Conservation (phyloP, 140 eudicot species). For the Erigeron philadelphicus region DNA sequence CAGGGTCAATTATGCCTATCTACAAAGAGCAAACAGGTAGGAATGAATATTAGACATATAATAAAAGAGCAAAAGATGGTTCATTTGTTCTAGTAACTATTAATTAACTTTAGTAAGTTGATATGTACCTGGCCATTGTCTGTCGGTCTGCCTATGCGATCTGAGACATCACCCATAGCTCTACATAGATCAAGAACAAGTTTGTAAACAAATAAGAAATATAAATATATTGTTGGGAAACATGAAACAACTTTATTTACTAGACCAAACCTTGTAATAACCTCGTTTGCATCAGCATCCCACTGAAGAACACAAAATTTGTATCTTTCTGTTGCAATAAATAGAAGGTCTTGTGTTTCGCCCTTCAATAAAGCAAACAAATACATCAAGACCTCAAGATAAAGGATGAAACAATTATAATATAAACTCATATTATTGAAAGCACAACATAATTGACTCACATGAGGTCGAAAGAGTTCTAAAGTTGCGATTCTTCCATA, state of each 20-base stretch:
- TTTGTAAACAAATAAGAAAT: constrained; percentile 8
- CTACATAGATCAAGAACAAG: constrained; percentile 34
- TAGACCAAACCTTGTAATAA: constrained; percentile 69
- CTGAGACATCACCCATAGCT: constrained; percentile 95
- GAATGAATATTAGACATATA: neutral
- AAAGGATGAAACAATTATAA: constrained; percentile 1
- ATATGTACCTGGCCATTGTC: constrained; percentile 85
- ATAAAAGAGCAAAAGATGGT: neutral
- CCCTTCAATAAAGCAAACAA: constrained; percentile 44
- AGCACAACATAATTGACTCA: constrained; percentile 36
- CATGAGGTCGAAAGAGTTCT: constrained; percentile 95
- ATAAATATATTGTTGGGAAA: neutral
- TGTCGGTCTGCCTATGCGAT: constrained; percentile 94
- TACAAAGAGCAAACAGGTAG: constrained; percentile 26
- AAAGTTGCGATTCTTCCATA: constrained; percentile 97
- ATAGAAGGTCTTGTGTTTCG: constrained; percentile 94
- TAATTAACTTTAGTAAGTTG: constrained; percentile 7
- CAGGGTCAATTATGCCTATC: constrained; percentile 97
- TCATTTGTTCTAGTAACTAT: neutral
- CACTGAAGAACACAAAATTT: constrained; percentile 95
- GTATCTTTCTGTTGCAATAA: constrained; percentile 94
- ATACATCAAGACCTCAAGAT: constrained; percentile 10
- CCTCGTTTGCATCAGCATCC: constrained; percentile 78
- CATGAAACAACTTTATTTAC: neutral
- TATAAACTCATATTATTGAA: neutral